phyloP scores from a whole-genome alignment of 2,329 filamentous ascomycete genomes.

The Epichloe sibirici region DNA sequence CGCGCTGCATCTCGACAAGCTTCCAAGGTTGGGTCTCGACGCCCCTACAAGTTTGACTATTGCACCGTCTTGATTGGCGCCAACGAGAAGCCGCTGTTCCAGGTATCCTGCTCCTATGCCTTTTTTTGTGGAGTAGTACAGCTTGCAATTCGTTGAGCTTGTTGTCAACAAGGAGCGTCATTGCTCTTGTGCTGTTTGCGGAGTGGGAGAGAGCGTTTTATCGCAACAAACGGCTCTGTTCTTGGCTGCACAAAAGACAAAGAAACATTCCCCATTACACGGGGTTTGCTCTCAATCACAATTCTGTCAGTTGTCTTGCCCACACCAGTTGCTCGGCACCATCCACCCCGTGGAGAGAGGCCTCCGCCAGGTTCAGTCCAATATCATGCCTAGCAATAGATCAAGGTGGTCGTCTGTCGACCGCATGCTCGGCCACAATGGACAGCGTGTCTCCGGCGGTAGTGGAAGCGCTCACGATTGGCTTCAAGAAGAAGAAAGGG shows the following conservation, averaged over 20 bases:
- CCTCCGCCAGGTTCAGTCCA: background rate
- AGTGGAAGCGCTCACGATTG: conserved; percentile 19
- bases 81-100: background rate
- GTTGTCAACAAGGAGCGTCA: background rate
- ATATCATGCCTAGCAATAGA: conserved; percentile 10
- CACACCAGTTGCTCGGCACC: background rate
- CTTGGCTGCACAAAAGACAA: too few relatives aligned
- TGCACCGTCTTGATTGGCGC: background rate
- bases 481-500: conserved; percentile 31
- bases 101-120: too few relatives aligned
- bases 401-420: conserved; percentile 20
- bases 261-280: too few relatives aligned
- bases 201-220: background rate
- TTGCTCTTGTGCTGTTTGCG: background rate
- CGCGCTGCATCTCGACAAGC: background rate
- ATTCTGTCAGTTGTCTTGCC: background rate
- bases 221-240: background rate
- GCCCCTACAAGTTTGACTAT: background rate
- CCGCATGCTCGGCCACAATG: conserved; percentile 16
- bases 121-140: too few relatives aligned
- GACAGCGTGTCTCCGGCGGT: conserved; percentile 9
- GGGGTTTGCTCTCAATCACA: too few relatives aligned
- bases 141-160: background rate
- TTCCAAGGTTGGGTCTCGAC: background rate
- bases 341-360: background rate